Base-by-base conservation (phyloP, 2,329 filamentous ascomycete species). In the Aspergillus candidus region DNA sequence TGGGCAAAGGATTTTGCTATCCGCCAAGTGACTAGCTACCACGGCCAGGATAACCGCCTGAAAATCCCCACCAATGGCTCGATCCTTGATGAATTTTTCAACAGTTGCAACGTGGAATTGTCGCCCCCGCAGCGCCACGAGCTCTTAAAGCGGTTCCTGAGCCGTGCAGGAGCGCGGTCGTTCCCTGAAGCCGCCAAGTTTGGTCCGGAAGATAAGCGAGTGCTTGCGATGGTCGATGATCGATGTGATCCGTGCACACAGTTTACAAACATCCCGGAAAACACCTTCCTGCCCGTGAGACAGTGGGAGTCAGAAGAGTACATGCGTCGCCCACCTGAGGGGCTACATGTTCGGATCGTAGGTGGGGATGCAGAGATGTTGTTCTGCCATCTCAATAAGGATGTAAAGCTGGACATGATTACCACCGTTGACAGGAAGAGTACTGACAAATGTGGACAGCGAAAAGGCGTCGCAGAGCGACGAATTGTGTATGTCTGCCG, bases 251-350 rank as follows among this genome's bases (percentile, higher is more conserved):
- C 44, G 18, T 47, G 31, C 17, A 18, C 17, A 18, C 17, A 18
- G 17, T 18, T 18, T 33, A 29, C 40, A 31, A 34, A 40, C 30
- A 18, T 39, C 11, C n/a, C 40, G 4, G 34, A 30, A 32, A 39
- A 18, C 15, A 31, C 30, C 32, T 39, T 40, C 15, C 18, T 39
- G 18, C 44, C 44, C 13, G 30, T 47, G 29, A 32, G 44, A 40
- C 44, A 35, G 34, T 47, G 44, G 44, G 44, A 40, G 15, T 47
- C 40, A 7, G 40, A 43, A 6, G 35, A 43, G 27, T 47, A 47
- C n/a, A 39, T 39, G 35, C 34, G 32, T 12, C 35, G 35, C 11
- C 44, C 44, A 3, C 44, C 44, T 4, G 31, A 38, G 35, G 44
- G 44, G 2, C 30, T 43, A 18, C 17, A 47, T 35, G 32, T 36